A percentile compares a stretch with the other conserved stretches of the same genome.
These are phyloP conservation scores for Sequoia sempervirens DNA, from an alignment of 75 land plant species.

Conservation along the genomic window DNA sequence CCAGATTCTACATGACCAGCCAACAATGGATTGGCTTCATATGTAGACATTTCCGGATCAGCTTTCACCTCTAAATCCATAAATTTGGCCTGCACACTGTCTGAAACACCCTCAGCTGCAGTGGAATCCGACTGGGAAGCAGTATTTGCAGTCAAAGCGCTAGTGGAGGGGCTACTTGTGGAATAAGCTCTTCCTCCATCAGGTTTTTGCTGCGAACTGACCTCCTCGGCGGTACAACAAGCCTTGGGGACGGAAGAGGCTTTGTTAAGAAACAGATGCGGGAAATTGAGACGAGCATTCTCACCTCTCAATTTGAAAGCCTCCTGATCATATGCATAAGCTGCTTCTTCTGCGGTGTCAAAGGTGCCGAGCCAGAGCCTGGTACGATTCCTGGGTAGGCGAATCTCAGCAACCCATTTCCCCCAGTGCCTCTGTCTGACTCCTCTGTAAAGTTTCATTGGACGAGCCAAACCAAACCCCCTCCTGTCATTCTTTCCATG, in stretches of 20 bases:
- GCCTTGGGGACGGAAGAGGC: neutral
- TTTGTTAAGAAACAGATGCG: conserved; percentile 36
- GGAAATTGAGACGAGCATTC: conserved; percentile 66
- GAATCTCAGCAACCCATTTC: conserved; percentile 80
- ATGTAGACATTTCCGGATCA: neutral
- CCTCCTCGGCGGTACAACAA: neutral
- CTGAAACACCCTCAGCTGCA: conserved; percentile 2
- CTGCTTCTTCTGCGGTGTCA: conserved; percentile 69
- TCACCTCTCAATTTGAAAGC: conserved; percentile 48
- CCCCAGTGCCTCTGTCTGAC: conserved; percentile 84
- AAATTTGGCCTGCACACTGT: neutral
- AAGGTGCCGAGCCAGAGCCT: conserved; percentile 74
- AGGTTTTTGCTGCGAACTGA: conserved; percentile 4
- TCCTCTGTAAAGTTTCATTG: conserved; percentile 75
- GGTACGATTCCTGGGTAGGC: conserved; percentile 60
- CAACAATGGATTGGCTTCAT: conserved; percentile 6
- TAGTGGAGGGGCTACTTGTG: conserved; percentile 4
- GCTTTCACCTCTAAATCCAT: neutral
- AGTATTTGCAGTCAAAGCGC: conserved; percentile 8
- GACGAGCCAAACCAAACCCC: conserved; percentile 2
- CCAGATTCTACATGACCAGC: conserved; percentile 4
- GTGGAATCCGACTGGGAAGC: neutral
- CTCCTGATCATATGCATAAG: conserved; percentile 58
- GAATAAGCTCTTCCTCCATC: conserved; percentile 2
- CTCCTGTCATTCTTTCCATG: conserved; percentile 7